Evolutionary conservation across 2,329 filamentous ascomycete species (phyloP), one percentile per base, ranked within the genome.

Genomic region (Trichoderma endophyticum): DNA sequence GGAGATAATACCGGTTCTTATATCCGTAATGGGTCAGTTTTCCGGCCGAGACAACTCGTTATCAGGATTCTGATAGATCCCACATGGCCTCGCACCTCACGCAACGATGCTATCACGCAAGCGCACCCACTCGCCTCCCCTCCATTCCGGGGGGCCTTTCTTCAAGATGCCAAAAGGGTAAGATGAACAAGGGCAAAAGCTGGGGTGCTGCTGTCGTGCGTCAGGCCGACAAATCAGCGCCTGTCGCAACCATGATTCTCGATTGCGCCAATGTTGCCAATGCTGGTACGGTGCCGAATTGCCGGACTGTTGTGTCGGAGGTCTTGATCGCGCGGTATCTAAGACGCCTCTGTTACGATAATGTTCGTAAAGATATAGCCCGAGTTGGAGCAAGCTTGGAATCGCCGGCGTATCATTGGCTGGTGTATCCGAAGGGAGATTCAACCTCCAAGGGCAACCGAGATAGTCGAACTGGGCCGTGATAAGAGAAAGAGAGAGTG

Each of bases 21-120:
- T 62, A 30, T 28, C 66, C 66, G 21, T 43, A 62, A 36, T 8
- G 51, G 39, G 66, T 5, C 39, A 15, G n/a, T 54, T 21, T 15
- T 12, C 66, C 66, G 51, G 51, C 32, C 15, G 24, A 8, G 30
- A 24, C 32, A 30, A 26, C 26, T 62, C 39, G 57, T 70, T 70
- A 70, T 70, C 66, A 54, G n/a, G 15, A 69, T 43, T 59, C 26
- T 24, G 24, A 32, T 18, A 14, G 12, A 60, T 43, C 15, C 39
- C 39, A 2, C 39, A 24, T 14, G 56, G 8, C 34, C 57, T 70
- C 66, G 66, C 66, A 70, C 66, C 66, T 70, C 57, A 70, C 57
- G 5, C 30, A 54, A 9, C 28, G 57, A 70, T 70, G 66, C 66
- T 54, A 70, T 70, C 66, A 70, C 66, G 66, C 66, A 70, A 70